phyloP scores from a whole-genome alignment of 805 yeast genomes.

The Cyberlindnera nakhonratchasimensis region DNA sequence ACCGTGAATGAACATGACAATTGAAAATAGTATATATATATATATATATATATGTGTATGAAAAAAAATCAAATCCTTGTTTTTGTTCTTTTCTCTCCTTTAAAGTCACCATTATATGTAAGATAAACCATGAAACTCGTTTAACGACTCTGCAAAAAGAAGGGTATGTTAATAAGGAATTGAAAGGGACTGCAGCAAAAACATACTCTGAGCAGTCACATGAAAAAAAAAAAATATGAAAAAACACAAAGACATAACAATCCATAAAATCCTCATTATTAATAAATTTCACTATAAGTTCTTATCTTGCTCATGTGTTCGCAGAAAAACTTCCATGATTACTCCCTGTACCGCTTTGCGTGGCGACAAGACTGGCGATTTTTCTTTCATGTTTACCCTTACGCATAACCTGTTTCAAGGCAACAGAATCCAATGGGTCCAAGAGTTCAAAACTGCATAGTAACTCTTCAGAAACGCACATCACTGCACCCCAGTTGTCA shows the following conservation, averaged over 20 bases:
- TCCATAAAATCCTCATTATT: not conserved
- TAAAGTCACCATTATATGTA: not conserved
- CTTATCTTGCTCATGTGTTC: slow-evolving; percentile 2
- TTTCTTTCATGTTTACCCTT: slow-evolving; percentile 88
- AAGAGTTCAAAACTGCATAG: slow-evolving; percentile 89
- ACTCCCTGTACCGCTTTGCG: slow-evolving; percentile 21
- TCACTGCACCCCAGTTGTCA: slow-evolving; percentile 95
- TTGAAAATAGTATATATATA: not conserved
- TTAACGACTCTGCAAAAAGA: not conserved
- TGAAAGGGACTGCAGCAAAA: slow-evolving; percentile 2
- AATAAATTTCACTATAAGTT: not conserved
- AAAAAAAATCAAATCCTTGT: no score
- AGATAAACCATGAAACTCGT: no score
- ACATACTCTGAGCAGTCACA: not conserved
- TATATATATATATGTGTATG: no score
- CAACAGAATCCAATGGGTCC: slow-evolving; percentile 91
- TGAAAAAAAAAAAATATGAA: not conserved
- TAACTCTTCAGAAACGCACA: slow-evolving; percentile 92
- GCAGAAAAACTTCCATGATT: slow-evolving; percentile 24
- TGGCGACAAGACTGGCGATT: slow-evolving; percentile 43
- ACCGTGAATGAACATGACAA: slow-evolving; percentile 1
- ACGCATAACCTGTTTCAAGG: slow-evolving; percentile 91
- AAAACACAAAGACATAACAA: not conserved
- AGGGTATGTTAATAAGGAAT: slow-evolving; percentile 8
- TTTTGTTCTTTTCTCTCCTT: not conserved